Evolutionary conservation across 1,139 yeast genomes (phyloP), one percentile per base, ranked within the genome.

Genomic region (Scheffersomyces illinoinensis): DNA sequence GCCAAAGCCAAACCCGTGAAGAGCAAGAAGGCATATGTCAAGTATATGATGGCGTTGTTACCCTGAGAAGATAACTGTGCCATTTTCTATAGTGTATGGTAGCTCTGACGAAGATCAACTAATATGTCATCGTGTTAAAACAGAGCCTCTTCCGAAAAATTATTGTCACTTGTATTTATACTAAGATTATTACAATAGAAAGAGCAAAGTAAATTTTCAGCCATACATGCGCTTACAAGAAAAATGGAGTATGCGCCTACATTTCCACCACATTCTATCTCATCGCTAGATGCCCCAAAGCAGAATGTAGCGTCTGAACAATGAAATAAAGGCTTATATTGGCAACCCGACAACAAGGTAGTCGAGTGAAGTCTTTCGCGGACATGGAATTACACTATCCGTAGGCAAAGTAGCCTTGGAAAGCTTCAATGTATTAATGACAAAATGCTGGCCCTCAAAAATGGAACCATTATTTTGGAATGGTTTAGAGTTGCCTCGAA

Each of bases 31-130:
- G 87, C 90, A 72, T 90, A 91, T 1, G 93, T 83, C 54, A 88
- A 75, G 75, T 91, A 93, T 47, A 91, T 85, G 65, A 93, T 87
- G 61, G 96, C 96, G 70, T 92, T 89, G 61, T 74, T 77, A 33
- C 84, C 85, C 64, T 76, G 78, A 18, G 82, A 76, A 12, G 83
- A 78, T 56, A 78, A 54, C 56, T 70, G 69, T 56, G 69, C 70
- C 73, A 71, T 71, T 33, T 47, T 50, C 43, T 19, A 50, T 47
- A 33, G 50, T 48, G 3, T 20, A 21, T 48, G 14, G 7, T 48
- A 48, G 51, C n/a, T 10, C 10, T 7, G n/a, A 48, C 20, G 17
- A 48, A 48, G 43, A 33, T 33, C 17, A 33, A 33, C 43, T 33
- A 33, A 17, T 33, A 10, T 33, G 43, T 33, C 14, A 33, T 33